Percentiles rank a stretch among this genome's conserved stretches.
phyloP scores from a whole-genome alignment of 352 stramenopile genomes.

The Aphanomyces euteiches region DNA sequence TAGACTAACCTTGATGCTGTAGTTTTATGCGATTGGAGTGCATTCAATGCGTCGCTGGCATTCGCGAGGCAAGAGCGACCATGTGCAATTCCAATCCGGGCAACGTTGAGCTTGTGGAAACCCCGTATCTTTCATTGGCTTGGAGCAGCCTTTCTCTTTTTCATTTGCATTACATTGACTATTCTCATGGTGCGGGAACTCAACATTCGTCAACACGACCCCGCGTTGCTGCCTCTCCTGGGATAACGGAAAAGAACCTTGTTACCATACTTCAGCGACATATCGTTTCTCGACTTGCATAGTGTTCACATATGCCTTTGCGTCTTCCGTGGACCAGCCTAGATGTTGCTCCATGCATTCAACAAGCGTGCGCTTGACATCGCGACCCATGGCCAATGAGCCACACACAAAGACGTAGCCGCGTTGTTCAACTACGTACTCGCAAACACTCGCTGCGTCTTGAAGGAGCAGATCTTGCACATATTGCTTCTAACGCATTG shows the following conservation, averaged over 20 bases:
- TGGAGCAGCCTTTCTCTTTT: not conserved
- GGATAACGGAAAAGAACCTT: conserved; percentile 3
- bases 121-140: not conserved
- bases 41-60: conserved; percentile 21
- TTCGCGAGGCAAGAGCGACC: conserved; percentile 4
- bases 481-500: conserved; percentile 46
- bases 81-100: conserved; percentile 7
- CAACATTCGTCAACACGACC: not conserved
- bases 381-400: conserved; percentile 70
- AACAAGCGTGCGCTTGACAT: conserved; percentile 62
- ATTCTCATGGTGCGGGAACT: conserved; percentile 11
- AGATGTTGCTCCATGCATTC: not conserved
- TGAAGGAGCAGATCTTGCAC: conserved; percentile 65
- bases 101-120: conserved; percentile 2
- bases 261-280: conserved; percentile 26
- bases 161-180: not conserved
- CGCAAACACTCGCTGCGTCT: conserved; percentile 50
- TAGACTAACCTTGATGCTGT: not conserved
- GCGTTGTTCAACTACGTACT: conserved; percentile 50
- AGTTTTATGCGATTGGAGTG: conserved; percentile 20
- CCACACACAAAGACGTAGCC: conserved; percentile 76
- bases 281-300: conserved; percentile 10
- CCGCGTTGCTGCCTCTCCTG: not conserved
- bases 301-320: conserved; percentile 9
- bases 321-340: conserved; percentile 9